A percentile compares a stretch with the other conserved stretches of the same genome.
Conservation (phyloP, 2,329 filamentous ascomycete species). For the Drechmeria coniospora region DNA sequence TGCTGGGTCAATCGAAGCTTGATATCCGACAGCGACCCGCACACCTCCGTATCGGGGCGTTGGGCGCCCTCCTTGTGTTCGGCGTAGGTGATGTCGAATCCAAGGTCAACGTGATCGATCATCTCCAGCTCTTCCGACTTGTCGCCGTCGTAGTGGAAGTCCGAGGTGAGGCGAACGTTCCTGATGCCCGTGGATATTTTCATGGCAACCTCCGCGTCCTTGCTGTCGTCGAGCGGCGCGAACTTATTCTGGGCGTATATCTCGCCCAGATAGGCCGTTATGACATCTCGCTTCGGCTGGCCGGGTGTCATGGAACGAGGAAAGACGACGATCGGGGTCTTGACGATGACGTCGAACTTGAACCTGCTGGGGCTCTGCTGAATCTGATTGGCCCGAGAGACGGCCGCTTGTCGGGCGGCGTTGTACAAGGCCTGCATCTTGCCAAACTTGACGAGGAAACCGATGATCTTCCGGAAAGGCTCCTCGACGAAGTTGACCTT, state of each 20-base stretch:
- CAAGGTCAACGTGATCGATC: slow-evolving; percentile 91
- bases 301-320: slow-evolving; percentile 61
- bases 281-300: slow-evolving; percentile 56
- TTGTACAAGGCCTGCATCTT: slow-evolving; percentile 99
- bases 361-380: slow-evolving; percentile 82
- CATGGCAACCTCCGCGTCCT: slow-evolving; percentile 63
- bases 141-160: slow-evolving; percentile 63
- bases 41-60: slow-evolving; percentile 80
- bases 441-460: slow-evolving; percentile 95
- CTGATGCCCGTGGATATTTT: slow-evolving; percentile 82
- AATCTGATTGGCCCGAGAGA: slow-evolving; percentile 82
- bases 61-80: slow-evolving; percentile 67
- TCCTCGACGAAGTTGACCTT: slow-evolving; percentile 96
- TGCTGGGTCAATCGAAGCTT: slow-evolving; percentile 81
- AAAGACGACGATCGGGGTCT: slow-evolving; percentile 92
- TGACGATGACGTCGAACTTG: slow-evolving; percentile 86
- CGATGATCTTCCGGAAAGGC: slow-evolving; percentile 93
- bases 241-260: slow-evolving; percentile 96
- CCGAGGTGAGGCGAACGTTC: slow-evolving; percentile 80
- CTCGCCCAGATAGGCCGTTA: slow-evolving; percentile 90
- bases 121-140: slow-evolving; percentile 78
- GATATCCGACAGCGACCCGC: slow-evolving; percentile 83
- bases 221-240: slow-evolving; percentile 62
- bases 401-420: slow-evolving; percentile 83
- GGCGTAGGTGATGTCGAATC: slow-evolving; percentile 81